phyloP scores from a whole-genome alignment of 176 grass and related monocot species.

The Rhynchospora tenuis region DNA sequence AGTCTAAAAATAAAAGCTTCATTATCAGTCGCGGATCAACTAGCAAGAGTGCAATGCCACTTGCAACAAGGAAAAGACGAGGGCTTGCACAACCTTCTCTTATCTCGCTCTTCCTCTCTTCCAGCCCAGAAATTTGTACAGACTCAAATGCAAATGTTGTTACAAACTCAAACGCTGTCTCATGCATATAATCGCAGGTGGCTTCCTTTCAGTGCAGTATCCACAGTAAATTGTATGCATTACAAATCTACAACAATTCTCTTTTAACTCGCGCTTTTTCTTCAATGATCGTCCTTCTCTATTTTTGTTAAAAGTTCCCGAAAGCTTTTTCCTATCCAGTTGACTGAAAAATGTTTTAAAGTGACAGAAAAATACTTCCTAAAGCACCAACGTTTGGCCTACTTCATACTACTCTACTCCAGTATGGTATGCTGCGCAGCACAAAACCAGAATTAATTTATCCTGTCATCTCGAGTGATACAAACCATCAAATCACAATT shows the following conservation, averaged over 20 bases:
- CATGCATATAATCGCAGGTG: neutral
- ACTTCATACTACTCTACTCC: too few species aligned
- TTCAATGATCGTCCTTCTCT: neutral
- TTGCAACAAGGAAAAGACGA: too few species aligned
- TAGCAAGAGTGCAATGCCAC: too few species aligned
- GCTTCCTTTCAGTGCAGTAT: neutral
- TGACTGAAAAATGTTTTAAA: neutral
- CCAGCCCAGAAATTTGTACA: too few species aligned
- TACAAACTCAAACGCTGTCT: neutral
- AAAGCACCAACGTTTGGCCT: neutral
- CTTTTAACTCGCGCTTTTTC: neutral
- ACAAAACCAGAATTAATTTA: too few species aligned
- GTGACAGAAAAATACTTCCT: neutral
- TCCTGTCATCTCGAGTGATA: neutral
- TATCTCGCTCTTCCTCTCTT: too few species aligned
- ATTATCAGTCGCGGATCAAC: too few species aligned
- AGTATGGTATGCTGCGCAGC: too few species aligned
- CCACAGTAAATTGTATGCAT: neutral
- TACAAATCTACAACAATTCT: neutral
- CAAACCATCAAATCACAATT: neutral
- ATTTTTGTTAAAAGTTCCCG: neutral
- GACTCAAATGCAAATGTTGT: neutral
- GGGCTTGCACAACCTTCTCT: too few species aligned
- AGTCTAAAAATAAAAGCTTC: too few species aligned
- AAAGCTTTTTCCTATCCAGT: neutral